A percentile compares a stretch with the other conserved stretches of the same genome.
Evolutionary conservation across 495 filamentous ascomycete genomes (phyloP).

Genomic region (Xylaria bambusicola): DNA sequence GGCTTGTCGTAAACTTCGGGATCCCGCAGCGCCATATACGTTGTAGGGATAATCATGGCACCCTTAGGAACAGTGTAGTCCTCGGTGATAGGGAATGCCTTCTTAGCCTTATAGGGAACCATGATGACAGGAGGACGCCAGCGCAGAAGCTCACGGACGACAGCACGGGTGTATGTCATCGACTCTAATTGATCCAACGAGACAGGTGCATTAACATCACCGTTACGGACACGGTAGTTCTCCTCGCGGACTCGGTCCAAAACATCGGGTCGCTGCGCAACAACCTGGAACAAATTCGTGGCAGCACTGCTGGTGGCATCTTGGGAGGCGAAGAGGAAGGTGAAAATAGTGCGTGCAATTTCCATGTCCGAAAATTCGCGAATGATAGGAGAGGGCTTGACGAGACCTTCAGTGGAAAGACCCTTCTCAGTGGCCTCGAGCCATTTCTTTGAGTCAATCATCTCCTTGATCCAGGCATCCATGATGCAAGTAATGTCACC

Average conservation of each 20-base stretch:
- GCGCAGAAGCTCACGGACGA: constrained; percentile 90
- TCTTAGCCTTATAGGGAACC: constrained; percentile 96
- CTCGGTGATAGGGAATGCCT: constrained; percentile 87
- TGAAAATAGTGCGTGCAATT: constrained; percentile 93
- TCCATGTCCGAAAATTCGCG: constrained; percentile 89
- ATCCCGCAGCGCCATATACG: constrained; percentile 89
- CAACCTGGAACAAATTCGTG: constrained; percentile 93
- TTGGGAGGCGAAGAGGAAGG: constrained; percentile 97
- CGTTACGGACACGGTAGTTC: constrained; percentile 76
- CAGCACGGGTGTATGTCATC: constrained; percentile 87
- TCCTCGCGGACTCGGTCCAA: constrained; percentile 91
- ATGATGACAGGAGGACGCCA: constrained; percentile 97
- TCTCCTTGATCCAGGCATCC: constrained; percentile 88
- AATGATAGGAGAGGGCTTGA: constrained; percentile 80
- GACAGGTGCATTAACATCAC: constrained; percentile 69
- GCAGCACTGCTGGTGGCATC: constrained; percentile 91
- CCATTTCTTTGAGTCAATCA: constrained; percentile 79
- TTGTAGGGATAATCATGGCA: constrained; percentile 91
- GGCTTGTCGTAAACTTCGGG: constrained; percentile 89
- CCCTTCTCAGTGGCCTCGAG: constrained; percentile 70
- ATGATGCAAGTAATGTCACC: constrained; percentile 88
- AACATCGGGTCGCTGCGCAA: constrained; percentile 91
- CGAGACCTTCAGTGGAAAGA: constrained; percentile 60
- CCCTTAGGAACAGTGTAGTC: constrained; percentile 88
- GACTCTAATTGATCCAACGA: constrained; percentile 83